A percentile compares a stretch with the other conserved stretches of the same genome.
phyloP scores from a whole-genome alignment of 495 filamentous ascomycete species.

The Neurospora intermedia region DNA sequence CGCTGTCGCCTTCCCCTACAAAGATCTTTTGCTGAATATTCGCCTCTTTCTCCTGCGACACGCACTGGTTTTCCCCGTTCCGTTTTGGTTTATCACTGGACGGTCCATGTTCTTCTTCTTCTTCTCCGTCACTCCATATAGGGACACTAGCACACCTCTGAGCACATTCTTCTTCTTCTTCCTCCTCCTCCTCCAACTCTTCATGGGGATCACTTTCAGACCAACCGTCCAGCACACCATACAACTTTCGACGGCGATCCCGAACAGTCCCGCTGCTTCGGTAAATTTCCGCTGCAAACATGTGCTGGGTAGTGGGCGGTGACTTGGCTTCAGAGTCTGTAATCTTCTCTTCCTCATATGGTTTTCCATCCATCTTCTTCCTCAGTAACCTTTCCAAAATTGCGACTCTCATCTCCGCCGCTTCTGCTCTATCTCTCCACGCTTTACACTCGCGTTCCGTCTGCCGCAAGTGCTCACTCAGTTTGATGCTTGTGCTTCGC shows the following conservation, averaged over 20 bases:
- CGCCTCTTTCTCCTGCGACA: neutral
- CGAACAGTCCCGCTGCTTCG: neutral
- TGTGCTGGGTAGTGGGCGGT: neutral
- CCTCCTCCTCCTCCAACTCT: neutral
- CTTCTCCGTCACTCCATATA: neutral
- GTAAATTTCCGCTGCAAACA: neutral
- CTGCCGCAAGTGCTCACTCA: constrained; percentile 34
- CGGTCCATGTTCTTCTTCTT: neutral
- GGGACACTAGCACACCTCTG: neutral
- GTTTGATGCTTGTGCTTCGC: constrained; percentile 3
- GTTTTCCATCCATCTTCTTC: constrained; percentile 10
- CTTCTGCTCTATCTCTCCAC: constrained; percentile 42
- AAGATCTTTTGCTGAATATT: neutral
- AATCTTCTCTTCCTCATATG: neutral
- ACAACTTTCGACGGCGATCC: neutral
- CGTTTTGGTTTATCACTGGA: neutral
- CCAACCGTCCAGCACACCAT: neutral
- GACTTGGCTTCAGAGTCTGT: neutral
- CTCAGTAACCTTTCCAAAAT: constrained; percentile 23
- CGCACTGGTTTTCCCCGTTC: neutral
- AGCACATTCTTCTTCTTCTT: neutral
- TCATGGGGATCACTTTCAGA: neutral
- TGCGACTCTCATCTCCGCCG: constrained; percentile 36
- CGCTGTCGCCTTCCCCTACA: neutral
- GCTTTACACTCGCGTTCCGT: constrained; percentile 31